Evolutionary conservation across 2,329 filamentous ascomycete species (phyloP), one percentile per base, ranked within the genome.

Genomic region (Ceratocystis destructans): DNA sequence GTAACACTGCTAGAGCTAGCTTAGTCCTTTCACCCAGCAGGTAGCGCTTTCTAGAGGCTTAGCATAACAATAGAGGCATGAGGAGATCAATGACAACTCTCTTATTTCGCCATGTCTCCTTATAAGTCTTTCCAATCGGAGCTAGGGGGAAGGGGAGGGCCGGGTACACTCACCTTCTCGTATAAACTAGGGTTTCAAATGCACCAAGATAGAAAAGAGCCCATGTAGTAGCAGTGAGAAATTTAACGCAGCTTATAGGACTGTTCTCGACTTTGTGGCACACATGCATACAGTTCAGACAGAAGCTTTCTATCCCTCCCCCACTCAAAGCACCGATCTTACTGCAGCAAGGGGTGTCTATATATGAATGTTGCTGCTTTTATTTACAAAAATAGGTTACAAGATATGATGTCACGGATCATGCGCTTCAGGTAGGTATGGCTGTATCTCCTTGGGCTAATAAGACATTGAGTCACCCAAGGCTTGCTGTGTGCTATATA

Each of bases 401-500:
- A 48, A 63, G 5, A 63, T 50, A 50, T 63, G 61, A 63, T 63
- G 44, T 50, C 44, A 63, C 44, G 31, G 31, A 63, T 17, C 10
- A 46, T 33, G 50, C 20, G 10, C 20, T 62, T 22, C 25, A 41
- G 37, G 48, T 25, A 12, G 22, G 22, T 22, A 22, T 12, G 10
- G 37, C 22, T 53, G 20, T 53, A 28, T 53, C 8, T 15, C 22
- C 17, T n/a, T 15, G 10, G 22, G 28, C 48, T 15, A 15, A 41
- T 41, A 41, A 41, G 37, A 41, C 37, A 41, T 41, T 5, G 3
- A 25, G 22, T 28, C 12, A 17, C 10, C 22, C 15, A 28, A 53
- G 48, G 25, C 48, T 53, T 53, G 22, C 10, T 53, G 48, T 15
- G 15, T 25, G 15, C 25, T 12, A 25, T 15, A 25, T 53, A 7